Evolutionary conservation across 1,139 yeast species (phyloP).

Genomic region (Lodderomyces orthopsilosis): DNA sequence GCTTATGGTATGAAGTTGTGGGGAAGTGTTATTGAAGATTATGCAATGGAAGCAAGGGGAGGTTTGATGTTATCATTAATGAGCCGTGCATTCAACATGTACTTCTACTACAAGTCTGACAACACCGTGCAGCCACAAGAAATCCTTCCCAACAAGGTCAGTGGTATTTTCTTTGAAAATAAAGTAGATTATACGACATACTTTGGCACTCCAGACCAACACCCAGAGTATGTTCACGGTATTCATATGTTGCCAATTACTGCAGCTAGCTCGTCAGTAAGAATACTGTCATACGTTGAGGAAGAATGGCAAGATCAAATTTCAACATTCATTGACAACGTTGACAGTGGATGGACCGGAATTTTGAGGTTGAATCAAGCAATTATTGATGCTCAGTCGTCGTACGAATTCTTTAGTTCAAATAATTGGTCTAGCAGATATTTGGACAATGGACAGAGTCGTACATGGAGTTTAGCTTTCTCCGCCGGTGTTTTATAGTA

Average conservation of each 20-base stretch:
- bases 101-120: constrained; percentile 56
- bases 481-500: constrained; percentile 43
- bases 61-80: constrained; percentile 68
- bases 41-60: constrained; percentile 74
- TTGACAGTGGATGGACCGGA: constrained; percentile 87
- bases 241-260: constrained; percentile 90
- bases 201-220: constrained; percentile 42
- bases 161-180: constrained; percentile 82
- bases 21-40: constrained; percentile 72
- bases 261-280: constrained; percentile 74
- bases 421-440: constrained; percentile 22
- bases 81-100: constrained; percentile 59
- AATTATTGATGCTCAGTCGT: constrained; percentile 59
- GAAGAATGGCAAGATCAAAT: constrained; percentile 76
- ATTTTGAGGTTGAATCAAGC: constrained; percentile 78
- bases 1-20: constrained; percentile 80
- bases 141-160: constrained; percentile 60
- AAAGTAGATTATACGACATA: constrained; percentile 81
- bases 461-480: constrained; percentile 86
- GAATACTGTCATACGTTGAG: constrained; percentile 64
- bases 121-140: constrained; percentile 60
- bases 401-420: constrained; percentile 70
- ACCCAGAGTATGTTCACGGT: constrained; percentile 84
- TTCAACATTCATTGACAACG: constrained; percentile 46
- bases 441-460: constrained; percentile 86